phyloP scores from a whole-genome alignment of 2,329 filamentous ascomycete genomes.

The Pseudodiploospora longispora region DNA sequence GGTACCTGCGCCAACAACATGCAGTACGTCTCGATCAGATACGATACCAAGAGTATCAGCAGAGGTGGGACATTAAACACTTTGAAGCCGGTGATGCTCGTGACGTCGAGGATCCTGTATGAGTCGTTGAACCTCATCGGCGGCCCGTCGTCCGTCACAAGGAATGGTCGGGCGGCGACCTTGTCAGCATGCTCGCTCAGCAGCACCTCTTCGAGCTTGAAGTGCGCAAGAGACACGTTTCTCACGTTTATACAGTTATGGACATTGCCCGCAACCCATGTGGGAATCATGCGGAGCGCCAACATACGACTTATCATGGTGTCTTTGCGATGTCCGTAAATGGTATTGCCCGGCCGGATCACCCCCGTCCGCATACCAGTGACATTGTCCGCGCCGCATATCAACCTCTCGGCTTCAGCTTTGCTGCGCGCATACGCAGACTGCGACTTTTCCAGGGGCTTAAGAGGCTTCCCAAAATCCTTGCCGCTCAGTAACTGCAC shows the following conservation, averaged over 20 bases:
- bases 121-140: slow-evolving; percentile 33
- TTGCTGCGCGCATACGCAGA: slow-evolving; percentile 45
- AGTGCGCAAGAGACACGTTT: slow-evolving; percentile 46
- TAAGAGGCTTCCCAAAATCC: slow-evolving; percentile 33
- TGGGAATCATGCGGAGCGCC: slow-evolving; percentile 26
- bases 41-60: slow-evolving; percentile 27
- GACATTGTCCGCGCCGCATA: slow-evolving; percentile 34
- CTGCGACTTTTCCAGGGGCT: slow-evolving; percentile 35
- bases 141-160: slow-evolving; percentile 42
- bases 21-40: slow-evolving; percentile 18
- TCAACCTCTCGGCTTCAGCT: slow-evolving; percentile 40
- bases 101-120: slow-evolving; percentile 24
- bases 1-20: slow-evolving; percentile 11
- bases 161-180: slow-evolving; percentile 39
- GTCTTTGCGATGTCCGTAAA: slow-evolving; percentile 42
- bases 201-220: slow-evolving; percentile 44
- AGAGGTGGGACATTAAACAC: slow-evolving; percentile 25
- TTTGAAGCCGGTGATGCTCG: slow-evolving; percentile 23
- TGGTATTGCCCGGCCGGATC: slow-evolving; percentile 44
- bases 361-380: slow-evolving; percentile 41
- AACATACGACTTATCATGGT: slow-evolving; percentile 22
- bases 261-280: slow-evolving; percentile 36
- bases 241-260: slow-evolving; percentile 43
- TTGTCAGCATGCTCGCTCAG: slow-evolving; percentile 25
- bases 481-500: slow-evolving; percentile 38